Base-by-base conservation (phyloP, 2,329 filamentous ascomycete genomes). In the Diplodia sapinea region DNA sequence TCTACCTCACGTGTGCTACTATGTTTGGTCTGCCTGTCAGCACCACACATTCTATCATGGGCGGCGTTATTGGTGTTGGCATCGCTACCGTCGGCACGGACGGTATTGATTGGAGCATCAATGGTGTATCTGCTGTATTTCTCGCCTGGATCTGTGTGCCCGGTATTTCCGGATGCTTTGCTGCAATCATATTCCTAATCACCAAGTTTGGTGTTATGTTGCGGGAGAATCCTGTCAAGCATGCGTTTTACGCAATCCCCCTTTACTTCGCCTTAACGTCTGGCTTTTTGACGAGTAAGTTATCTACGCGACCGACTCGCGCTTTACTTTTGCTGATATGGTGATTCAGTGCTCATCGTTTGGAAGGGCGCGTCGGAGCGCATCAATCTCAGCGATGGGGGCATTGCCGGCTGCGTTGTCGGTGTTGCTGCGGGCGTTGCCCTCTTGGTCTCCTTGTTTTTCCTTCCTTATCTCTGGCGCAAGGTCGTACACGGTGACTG, bases 131-230 rank as follows among this genome's bases (percentile, higher is more conserved):
- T 47, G 83, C 85, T 69, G 85, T 89, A 26, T 86, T 88, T 70
- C 82, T 88, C 17, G 86, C 86, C 12, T 88, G 87, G 86, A 82
- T 84, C 70, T 86, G 88, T 69, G 86, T 87, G 1, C 87, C 87
- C 1, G 82, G 82, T 65, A 80, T 89, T 15, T 78, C 87, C 0
- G 87, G 79, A 26, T 65, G 70, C 67, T 88, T 89, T 64, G 86
- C 77, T 66, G 79, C 86, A 52, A 78, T 82, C 73, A 81, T 88
- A 74, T 88, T 88, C 78, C 73, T 82, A 49, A 77, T 85, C 71
- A 87, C 85, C 66, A 88, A 88, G 72, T 87, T 85, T 71, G 80
- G 78, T 64, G 84, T 88, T 40, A 82, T 88, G 75, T 76, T 84
- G 43, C 82, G 85, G 56, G 79, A 76, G 20, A 84, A 86, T 72